Evolutionary conservation across 2,329 filamentous ascomycete species (phyloP), one percentile per base, ranked within the genome.

Genomic region (Microsporum canis): DNA sequence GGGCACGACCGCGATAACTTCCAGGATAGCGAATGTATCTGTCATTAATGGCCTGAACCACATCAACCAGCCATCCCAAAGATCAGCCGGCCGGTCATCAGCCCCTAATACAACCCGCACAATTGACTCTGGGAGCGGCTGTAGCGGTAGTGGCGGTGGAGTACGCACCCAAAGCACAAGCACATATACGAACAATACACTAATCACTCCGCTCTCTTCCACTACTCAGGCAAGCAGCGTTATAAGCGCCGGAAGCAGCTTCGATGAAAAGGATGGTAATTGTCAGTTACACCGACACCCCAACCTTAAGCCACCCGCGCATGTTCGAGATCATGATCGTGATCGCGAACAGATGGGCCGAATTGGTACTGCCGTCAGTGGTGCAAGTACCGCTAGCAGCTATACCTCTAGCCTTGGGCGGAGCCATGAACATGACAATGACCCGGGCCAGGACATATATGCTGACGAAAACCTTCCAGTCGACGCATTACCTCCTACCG

Each of bases 221-320:
- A 70, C 72, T 8, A 77, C 76, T n/a, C 76, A 77, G 61, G 75
- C 75, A 17, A 76, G 75, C 38, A 77, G 76, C 61, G 71, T 77
- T 33, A 66, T 77, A 36, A 75, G 73, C 12, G 70, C 71, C 33
- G 74, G 77, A 41, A 61, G 63, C 58, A 76, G 74, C 56, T 67
- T 71, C 27, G 75, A 76, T 39, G 75, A 77, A 55, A 73, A 72
- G 56, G 69, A 68, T 1, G 59, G 65, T 38, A 63, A 65, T 27
- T 67, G 68, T 23, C 70, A 70, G 17, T 43, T 38, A 7, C 60
- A 57, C 57, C 56, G 53, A 29, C 55, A 38, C 55, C 33, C 23
- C 34, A 39, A 39, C 33, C 53, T 34, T 8, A 45, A 57, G 23
- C 31, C 41, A 10, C 17, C 6, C n/a, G 17, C 31, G 33, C 23